phyloP scores from a whole-genome alignment of 1,139 yeast genomes.

The Scheffersomyces titani region DNA sequence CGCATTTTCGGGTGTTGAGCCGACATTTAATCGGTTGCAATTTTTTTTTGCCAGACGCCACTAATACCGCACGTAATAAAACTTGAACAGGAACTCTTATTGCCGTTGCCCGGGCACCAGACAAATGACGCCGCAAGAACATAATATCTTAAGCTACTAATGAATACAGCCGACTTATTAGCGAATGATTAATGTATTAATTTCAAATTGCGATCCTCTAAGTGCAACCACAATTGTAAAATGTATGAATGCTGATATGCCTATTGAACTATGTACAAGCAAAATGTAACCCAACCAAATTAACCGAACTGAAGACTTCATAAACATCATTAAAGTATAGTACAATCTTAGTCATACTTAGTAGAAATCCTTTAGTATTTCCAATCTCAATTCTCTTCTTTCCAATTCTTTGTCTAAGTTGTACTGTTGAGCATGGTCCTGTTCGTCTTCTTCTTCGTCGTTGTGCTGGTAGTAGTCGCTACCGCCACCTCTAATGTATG shows the following conservation, averaged over 20 bases:
- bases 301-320: background rate
- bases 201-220: too few relatives aligned
- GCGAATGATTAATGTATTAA: too few relatives aligned
- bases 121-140: background rate
- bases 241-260: background rate
- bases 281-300: background rate
- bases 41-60: background rate
- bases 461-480: conserved; percentile 16
- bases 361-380: conserved; percentile 36
- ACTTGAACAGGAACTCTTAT: background rate
- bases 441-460: conserved; percentile 8
- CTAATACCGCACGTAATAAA: background rate
- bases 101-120: background rate
- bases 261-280: background rate
- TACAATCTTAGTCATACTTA: background rate
- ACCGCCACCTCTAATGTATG: conserved; percentile 6
- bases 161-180: background rate
- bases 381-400: conserved; percentile 40
- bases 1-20: background rate
- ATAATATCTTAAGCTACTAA: background rate
- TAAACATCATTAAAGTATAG: background rate
- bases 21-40: background rate
- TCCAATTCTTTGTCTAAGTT: conserved; percentile 33
- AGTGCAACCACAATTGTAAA: background rate
- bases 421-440: conserved; percentile 3